These are phyloP conservation scores for Pythium monospermum DNA, from an alignment of 352 stramenopile genomes.

Conservation along the genomic window DNA sequence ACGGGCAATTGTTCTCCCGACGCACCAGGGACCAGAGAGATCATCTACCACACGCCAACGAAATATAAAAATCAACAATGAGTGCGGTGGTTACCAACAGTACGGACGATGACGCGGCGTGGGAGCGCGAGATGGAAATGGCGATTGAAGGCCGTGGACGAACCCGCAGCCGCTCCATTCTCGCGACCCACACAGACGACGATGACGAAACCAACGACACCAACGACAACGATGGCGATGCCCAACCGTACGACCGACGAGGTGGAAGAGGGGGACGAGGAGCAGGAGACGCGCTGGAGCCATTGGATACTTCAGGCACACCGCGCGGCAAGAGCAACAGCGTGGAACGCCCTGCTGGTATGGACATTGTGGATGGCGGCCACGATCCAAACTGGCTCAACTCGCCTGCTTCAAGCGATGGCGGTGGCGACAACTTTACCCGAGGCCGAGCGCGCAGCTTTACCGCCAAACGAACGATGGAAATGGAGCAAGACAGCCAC, in stretches of 20 bases:
- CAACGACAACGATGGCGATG: slow-evolving; percentile 1
- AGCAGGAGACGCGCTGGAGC: slow-evolving; percentile 6
- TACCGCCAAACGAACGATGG: slow-evolving; percentile 31
- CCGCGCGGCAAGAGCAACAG: slow-evolving; percentile 16
- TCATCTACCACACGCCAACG: too few species aligned
- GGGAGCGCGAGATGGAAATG: slow-evolving; percentile 82
- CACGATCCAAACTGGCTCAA: slow-evolving; percentile 33
- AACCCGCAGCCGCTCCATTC: slow-evolving; percentile 75
- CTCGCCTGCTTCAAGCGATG: slow-evolving; percentile 14
- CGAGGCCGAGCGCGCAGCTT: slow-evolving; percentile 43
- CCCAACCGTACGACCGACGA: not conserved
- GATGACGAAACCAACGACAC: slow-evolving; percentile 15
- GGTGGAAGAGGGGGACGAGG: slow-evolving; percentile 13
- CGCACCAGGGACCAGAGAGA: too few species aligned
- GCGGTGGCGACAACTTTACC: slow-evolving; percentile 12
- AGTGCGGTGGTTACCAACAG: too few species aligned
- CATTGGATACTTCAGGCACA: not conserved
- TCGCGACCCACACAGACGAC: slow-evolving; percentile 39
- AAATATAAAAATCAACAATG: too few species aligned
- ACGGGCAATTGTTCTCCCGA: too few species aligned
- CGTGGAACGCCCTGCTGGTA: slow-evolving; percentile 22
- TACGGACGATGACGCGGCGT: slow-evolving; percentile 51
- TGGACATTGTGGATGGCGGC: slow-evolving; percentile 30
- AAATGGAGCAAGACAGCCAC: slow-evolving; percentile 31
- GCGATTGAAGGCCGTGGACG: slow-evolving; percentile 65